These are phyloP conservation scores for Ammopiptanthus mongolicus DNA, from an alignment of 306 rosid genomes.

Conservation along the genomic window DNA sequence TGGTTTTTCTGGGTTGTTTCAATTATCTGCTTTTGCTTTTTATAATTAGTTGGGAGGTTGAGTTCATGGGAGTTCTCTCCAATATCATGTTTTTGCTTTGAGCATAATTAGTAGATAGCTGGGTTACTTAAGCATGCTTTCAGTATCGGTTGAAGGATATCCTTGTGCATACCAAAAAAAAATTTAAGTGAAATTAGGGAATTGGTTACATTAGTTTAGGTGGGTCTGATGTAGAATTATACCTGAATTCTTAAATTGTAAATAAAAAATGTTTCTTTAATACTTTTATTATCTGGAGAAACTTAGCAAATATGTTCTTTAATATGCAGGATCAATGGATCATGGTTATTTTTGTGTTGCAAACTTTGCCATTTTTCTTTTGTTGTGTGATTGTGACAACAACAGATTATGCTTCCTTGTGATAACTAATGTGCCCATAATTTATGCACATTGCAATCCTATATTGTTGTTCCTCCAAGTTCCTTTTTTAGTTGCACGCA, in stretches of 20 bases:
- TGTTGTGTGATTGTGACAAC: neutral
- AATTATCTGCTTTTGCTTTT: neutral
- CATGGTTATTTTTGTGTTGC: neutral
- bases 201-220: neutral
- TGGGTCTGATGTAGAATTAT: neutral
- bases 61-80: neutral
- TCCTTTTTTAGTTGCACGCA: neutral
- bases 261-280: neutral
- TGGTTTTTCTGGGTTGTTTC: neutral
- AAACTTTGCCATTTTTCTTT: neutral
- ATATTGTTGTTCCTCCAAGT: neutral
- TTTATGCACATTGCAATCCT: neutral
- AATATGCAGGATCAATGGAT: too few relatives aligned
- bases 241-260: neutral
- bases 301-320: neutral
- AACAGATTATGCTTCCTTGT: conserved; percentile 2
- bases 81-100: neutral
- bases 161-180: too few relatives aligned
- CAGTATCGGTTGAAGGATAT: too few relatives aligned
- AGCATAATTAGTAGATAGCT: too few relatives aligned
- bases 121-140: too few relatives aligned
- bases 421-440: too few relatives aligned
- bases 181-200: neutral
- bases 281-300: neutral
- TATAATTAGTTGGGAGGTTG: neutral